These are phyloP conservation scores for Heracleum sosnowskyi DNA, from an alignment of 129 eudicot genomes.

Conservation along the genomic window DNA sequence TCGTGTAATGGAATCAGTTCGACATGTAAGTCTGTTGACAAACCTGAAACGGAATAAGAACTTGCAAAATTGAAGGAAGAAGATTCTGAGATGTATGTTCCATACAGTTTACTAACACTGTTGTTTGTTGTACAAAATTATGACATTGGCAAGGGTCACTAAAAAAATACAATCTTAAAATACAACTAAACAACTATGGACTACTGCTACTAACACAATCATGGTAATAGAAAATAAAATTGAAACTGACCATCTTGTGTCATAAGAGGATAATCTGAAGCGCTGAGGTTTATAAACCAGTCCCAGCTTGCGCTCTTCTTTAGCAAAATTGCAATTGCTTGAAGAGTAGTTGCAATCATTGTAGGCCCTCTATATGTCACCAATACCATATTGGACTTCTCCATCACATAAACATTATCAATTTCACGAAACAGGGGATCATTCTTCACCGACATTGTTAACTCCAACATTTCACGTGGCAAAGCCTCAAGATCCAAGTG, in stretches of 20 bases:
- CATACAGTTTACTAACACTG: background rate
- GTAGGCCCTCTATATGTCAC: conserved; percentile 97
- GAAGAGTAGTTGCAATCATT: conserved; percentile 92
- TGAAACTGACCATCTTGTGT: conserved; percentile 90
- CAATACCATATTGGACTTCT: conserved; percentile 92
- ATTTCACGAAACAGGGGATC: conserved; percentile 72
- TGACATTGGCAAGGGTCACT: background rate
- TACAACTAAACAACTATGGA: background rate
- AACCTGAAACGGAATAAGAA: background rate
- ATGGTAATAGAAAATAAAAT: background rate
- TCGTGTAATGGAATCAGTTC: background rate
- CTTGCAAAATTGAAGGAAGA: background rate
- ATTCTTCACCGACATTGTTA: conserved; percentile 80
- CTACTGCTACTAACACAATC: background rate
- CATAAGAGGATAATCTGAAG: conserved; percentile 98
- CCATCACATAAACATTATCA: conserved; percentile 90
- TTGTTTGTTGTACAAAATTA: background rate
- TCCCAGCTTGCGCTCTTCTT: conserved; percentile 72
- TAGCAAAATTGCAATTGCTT: conserved; percentile 85
- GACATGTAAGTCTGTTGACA: background rate
- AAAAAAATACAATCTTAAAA: background rate
- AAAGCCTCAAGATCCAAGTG: conserved; percentile 99
- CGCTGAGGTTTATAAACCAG: conserved; percentile 97
- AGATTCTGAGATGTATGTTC: background rate
- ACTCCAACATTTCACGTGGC: conserved; percentile 73